Conservation (phyloP, 2,329 filamentous ascomycete species). For the Pseudocercospora musae region DNA sequence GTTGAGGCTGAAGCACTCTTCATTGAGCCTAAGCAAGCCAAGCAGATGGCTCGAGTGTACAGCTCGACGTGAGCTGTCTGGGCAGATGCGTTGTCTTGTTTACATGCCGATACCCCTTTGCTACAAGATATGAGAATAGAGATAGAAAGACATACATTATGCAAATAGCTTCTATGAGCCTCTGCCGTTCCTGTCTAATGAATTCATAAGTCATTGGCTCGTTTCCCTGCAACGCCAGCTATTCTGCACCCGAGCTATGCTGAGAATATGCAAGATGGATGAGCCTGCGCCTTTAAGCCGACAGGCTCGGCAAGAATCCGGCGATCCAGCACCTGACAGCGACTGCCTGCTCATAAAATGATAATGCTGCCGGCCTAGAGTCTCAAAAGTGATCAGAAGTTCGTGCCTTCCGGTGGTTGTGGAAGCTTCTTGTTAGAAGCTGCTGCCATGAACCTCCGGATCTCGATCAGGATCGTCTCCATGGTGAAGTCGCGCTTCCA, state of each 20-base stretch:
- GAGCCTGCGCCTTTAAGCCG: background rate
- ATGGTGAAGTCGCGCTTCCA: slow-evolving; percentile 95
- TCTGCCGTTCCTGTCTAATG: slow-evolving; percentile 4
- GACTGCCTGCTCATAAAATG: background rate
- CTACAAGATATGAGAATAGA: background rate
- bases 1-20: slow-evolving; percentile 85
- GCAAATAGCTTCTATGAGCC: background rate
- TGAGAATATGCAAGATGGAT: background rate
- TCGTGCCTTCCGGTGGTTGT: slow-evolving; percentile 84
- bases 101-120: background rate
- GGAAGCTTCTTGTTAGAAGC: slow-evolving; percentile 90
- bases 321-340: background rate
- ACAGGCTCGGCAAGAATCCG: background rate
- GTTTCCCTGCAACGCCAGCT: slow-evolving; percentile 6
- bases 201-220: slow-evolving; percentile 1
- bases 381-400: slow-evolving; percentile 29
- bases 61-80: slow-evolving; percentile 13
- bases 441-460: slow-evolving; percentile 87
- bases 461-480: slow-evolving; percentile 87
- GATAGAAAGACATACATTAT: slow-evolving; percentile 4
- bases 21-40: slow-evolving; percentile 79
- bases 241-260: slow-evolving; percentile 14
- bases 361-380: background rate
- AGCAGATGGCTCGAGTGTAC: slow-evolving; percentile 41
- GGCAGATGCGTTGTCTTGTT: background rate